phyloP scores from a whole-genome alignment of 1,284 basidiomycete genomes.

The Volvariella surrecta region DNA sequence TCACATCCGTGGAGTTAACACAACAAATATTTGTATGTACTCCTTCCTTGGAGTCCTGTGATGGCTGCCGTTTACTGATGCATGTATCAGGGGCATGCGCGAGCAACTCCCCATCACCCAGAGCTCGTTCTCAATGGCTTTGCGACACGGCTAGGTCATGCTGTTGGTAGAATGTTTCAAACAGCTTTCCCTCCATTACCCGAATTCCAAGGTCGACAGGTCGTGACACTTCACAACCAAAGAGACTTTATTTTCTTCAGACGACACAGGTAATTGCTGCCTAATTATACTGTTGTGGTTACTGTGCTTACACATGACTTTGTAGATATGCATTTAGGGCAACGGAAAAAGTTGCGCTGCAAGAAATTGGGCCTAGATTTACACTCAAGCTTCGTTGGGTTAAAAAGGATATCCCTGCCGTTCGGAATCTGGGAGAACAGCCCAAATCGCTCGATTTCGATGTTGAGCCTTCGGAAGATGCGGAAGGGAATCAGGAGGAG shows the following conservation, averaged over 20 bases:
- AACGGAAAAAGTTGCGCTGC: conserved; percentile 84
- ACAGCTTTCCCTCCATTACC: conserved; percentile 93
- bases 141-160: conserved; percentile 88
- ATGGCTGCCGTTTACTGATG: not conserved
- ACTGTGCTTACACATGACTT: conserved; percentile 1
- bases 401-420: conserved; percentile 82
- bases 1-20: conserved; percentile 83
- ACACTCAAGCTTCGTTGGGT: conserved; percentile 91
- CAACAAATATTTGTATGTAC: conserved; percentile 76
- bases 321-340: conserved; percentile 89
- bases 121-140: conserved; percentile 97
- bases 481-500: conserved; percentile 11
- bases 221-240: conserved; percentile 96
- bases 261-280: conserved; percentile 62
- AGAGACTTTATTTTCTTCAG: conserved; percentile 98
- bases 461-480: conserved; percentile 21
- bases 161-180: conserved; percentile 91
- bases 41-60: not conserved
- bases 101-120: conserved; percentile 88
- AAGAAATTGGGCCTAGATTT: conserved; percentile 98
- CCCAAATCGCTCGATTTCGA: conserved; percentile 58
- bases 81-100: conserved; percentile 72
- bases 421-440: conserved; percentile 55
- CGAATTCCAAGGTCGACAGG: conserved; percentile 94
- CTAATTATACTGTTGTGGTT: not conserved